Conservation (phyloP, 495 filamentous ascomycete species). For the Aspergillus incahuasiensis region DNA sequence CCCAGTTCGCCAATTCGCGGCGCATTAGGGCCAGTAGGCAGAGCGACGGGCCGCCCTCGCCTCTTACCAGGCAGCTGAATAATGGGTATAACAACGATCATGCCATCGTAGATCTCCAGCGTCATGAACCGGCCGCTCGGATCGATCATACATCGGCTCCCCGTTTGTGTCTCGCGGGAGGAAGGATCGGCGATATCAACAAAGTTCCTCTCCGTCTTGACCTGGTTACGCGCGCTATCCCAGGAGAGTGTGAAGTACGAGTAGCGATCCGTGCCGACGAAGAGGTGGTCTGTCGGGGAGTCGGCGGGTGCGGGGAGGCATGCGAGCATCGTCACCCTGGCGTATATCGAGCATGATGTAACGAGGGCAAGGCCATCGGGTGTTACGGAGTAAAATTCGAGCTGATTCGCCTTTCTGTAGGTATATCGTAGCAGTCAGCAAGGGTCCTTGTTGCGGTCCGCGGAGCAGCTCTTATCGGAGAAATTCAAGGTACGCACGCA, state of each 20-base stretch:
- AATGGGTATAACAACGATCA: conserved; percentile 72
- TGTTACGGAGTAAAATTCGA: conserved; percentile 73
- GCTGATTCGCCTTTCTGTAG: conserved; percentile 78
- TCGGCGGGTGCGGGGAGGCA: conserved; percentile 67
- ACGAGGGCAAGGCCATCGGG: conserved; percentile 56
- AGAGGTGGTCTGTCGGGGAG: conserved; percentile 76
- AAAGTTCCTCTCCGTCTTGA: conserved; percentile 65
- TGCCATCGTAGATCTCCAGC: conserved; percentile 83
- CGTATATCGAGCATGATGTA: conserved; percentile 67
- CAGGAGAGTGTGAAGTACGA: conserved; percentile 87
- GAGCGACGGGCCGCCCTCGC: conserved; percentile 22
- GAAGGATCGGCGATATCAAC: conserved; percentile 74
- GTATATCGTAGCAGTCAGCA: conserved; percentile 9
- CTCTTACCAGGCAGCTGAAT: conserved; percentile 59
- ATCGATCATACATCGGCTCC: conserved; percentile 75
- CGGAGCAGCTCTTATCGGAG: background rate
- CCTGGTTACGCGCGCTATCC: conserved; percentile 57
- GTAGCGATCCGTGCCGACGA: conserved; percentile 84
- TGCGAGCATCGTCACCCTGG: conserved; percentile 79
- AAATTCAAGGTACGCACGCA: conserved; percentile 56
- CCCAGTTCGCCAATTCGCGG: conserved; percentile 56
- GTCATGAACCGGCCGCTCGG: conserved; percentile 77
- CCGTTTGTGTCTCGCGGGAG: conserved; percentile 70
- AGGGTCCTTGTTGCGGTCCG: background rate
- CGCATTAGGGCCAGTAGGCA: conserved; percentile 24